Conservation (phyloP, 768 basidiomycete genomes). For the Podaxis sp. region DNA sequence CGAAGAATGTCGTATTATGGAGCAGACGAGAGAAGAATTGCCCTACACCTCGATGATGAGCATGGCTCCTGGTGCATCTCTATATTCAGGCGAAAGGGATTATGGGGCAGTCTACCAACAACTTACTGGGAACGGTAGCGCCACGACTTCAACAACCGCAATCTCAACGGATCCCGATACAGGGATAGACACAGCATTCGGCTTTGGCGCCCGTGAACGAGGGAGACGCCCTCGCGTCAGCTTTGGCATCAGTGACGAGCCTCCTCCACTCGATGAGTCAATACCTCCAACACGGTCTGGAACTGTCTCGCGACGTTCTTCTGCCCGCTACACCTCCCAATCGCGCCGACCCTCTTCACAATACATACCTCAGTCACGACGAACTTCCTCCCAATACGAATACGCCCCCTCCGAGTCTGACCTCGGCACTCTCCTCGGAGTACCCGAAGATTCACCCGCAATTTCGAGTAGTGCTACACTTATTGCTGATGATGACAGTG, state of each 20-base stretch:
- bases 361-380: background rate
- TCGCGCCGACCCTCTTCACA: background rate
- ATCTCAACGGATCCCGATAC: background rate
- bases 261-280: background rate
- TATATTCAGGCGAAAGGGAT: constrained; percentile 5
- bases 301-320: constrained; percentile 5
- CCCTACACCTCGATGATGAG: constrained; percentile 20
- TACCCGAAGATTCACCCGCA: constrained; percentile 9
- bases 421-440: constrained; percentile 5
- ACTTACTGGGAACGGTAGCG: background rate
- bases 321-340: background rate
- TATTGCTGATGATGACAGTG: constrained; percentile 24
- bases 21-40: constrained; percentile 36
- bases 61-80: background rate
- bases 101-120: constrained; percentile 7
- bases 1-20: constrained; percentile 53
- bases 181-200: background rate
- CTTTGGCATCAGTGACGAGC: constrained; percentile 9
- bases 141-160: background rate
- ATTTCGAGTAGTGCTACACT: constrained; percentile 7
- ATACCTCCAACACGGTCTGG: background rate
- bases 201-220: background rate
- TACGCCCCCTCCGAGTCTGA: constrained; percentile 9
- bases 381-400: constrained; percentile 3
- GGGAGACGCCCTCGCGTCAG: constrained; percentile 6